Evolutionary conservation across 306 rosid species (phyloP).

Genomic region (Cicer judaicum): DNA sequence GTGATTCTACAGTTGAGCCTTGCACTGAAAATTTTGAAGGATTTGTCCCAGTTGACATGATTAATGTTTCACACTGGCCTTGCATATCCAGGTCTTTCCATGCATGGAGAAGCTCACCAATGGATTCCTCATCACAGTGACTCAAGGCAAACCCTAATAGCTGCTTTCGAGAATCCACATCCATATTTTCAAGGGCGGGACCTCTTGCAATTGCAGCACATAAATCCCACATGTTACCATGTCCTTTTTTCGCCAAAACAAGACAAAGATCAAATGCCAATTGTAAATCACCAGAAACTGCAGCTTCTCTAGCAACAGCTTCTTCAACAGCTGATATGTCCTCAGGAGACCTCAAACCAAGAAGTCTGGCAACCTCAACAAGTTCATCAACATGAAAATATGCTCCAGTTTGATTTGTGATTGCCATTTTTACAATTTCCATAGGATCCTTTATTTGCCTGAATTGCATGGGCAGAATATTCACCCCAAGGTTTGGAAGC

Average conservation of each 20-base stretch:
- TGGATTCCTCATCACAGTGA: slow-evolving; percentile 93
- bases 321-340: slow-evolving; percentile 89
- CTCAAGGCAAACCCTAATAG: slow-evolving; percentile 91
- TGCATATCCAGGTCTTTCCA: slow-evolving; percentile 99
- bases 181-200: slow-evolving; percentile 97
- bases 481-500: slow-evolving; percentile 96
- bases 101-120: slow-evolving; percentile 85
- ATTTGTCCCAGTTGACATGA: slow-evolving; percentile 59
- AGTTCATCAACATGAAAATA: slow-evolving; percentile 96
- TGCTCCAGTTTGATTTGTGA: slow-evolving; percentile 84
- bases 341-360: slow-evolving; percentile 80
- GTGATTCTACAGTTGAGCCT: slow-evolving; percentile 61
- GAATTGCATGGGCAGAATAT: slow-evolving; percentile 94
- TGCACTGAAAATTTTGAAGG: slow-evolving; percentile 60
- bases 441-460: slow-evolving; percentile 91
- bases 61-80: slow-evolving; percentile 82
- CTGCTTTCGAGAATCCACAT: slow-evolving; percentile 82
- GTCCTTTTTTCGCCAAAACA: slow-evolving; percentile 86
- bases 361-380: slow-evolving; percentile 88
- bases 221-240: slow-evolving; percentile 92
- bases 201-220: slow-evolving; percentile 99
- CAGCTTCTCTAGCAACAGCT: slow-evolving; percentile 99
- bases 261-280: slow-evolving; percentile 97
- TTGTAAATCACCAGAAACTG: slow-evolving; percentile 98
- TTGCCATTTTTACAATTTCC: slow-evolving; percentile 91